Evolutionary conservation across 2,329 filamentous ascomycete species (phyloP), one percentile per base, ranked within the genome.

Genomic region (Penicillium fuscoglaucum): DNA sequence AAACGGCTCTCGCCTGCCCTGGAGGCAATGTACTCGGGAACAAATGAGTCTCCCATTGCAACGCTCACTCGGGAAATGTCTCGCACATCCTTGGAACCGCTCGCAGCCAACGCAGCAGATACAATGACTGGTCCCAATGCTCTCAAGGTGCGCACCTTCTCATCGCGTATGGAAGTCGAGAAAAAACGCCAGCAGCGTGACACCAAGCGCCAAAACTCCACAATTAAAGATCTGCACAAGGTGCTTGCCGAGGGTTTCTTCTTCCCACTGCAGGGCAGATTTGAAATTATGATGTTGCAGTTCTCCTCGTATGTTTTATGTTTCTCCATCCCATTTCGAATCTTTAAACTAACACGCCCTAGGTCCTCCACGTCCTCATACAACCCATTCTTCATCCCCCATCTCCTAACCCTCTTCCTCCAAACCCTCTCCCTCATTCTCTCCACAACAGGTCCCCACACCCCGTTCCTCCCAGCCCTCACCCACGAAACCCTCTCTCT

Each of bases 101-200:
- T 98, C 29, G 92, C 93, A 1, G 87, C 90, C 39, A 81, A 86
- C 58, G 91, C 93, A 2, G 93, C 92, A 41, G 92, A 97, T 70
- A 82, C 87, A 24, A 81, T 87, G 7, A 88, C 89, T 0, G 92
- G 93, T 0, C 93, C 95, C 0, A 87, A 92, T 64, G 84, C 89
- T 6, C 84, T 99, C 46, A 98, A 98, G 77, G 84, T 98, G 24
- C 87, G 91, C 29, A 96, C 89, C 2, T 96, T 98, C 75, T 93
- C 89, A 12, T 90, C 90, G 0, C 87, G 90, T 19, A 86, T 93
- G 73, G 81, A 85, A 58, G 82, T 87, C 19, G 83, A 89, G 68
- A 84, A 83, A 56, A 82, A 80, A 52, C 76, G 77, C 13, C 74
- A 78, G 53, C 71, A 77, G 49, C 74, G 72, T 48, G 70, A 74